A percentile compares a stretch with the other conserved stretches of the same genome.
Conservation (phyloP, 352 stramenopile genomes). For the Pythium aristosporum region DNA sequence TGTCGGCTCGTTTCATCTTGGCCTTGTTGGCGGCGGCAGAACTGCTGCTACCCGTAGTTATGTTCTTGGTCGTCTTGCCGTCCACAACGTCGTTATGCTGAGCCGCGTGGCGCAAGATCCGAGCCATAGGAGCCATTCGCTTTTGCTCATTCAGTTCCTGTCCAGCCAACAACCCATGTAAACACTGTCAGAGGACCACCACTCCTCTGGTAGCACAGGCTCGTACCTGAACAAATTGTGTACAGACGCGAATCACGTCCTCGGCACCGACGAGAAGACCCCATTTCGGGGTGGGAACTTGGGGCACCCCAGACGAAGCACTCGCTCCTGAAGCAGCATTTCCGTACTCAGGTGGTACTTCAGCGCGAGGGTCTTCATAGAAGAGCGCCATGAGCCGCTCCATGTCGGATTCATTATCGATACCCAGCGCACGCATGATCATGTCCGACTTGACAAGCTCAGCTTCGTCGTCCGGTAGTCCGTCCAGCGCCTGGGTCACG, state of each 20-base stretch:
- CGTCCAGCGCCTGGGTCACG: slow-evolving; percentile 78
- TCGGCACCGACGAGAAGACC: slow-evolving; percentile 78
- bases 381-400: slow-evolving; percentile 78
- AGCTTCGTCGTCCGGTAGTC: slow-evolving; percentile 67
- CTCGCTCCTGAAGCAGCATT: slow-evolving; percentile 5
- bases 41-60: neutral
- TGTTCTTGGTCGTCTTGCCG: slow-evolving; percentile 26
- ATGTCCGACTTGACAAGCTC: slow-evolving; percentile 86
- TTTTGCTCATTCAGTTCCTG: slow-evolving; percentile 78
- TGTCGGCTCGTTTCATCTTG: slow-evolving; percentile 47
- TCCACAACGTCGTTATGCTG: slow-evolving; percentile 15
- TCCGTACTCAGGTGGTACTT: slow-evolving; percentile 41
- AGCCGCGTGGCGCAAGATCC: slow-evolving; percentile 39
- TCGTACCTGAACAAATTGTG: slow-evolving; percentile 84
- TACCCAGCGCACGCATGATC: slow-evolving; percentile 83
- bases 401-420: slow-evolving; percentile 88
- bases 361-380: slow-evolving; percentile 64
- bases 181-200: too few relatives aligned
- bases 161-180: neutral
- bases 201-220: too few relatives aligned
- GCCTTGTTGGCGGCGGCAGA: slow-evolving; percentile 36
- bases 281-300: slow-evolving; percentile 39
- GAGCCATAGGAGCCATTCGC: slow-evolving; percentile 42
- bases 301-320: slow-evolving; percentile 6
- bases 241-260: slow-evolving; percentile 86